These are phyloP conservation scores for Tuber magnatum DNA, from an alignment of 495 filamentous ascomycete species.

Conservation along the genomic window DNA sequence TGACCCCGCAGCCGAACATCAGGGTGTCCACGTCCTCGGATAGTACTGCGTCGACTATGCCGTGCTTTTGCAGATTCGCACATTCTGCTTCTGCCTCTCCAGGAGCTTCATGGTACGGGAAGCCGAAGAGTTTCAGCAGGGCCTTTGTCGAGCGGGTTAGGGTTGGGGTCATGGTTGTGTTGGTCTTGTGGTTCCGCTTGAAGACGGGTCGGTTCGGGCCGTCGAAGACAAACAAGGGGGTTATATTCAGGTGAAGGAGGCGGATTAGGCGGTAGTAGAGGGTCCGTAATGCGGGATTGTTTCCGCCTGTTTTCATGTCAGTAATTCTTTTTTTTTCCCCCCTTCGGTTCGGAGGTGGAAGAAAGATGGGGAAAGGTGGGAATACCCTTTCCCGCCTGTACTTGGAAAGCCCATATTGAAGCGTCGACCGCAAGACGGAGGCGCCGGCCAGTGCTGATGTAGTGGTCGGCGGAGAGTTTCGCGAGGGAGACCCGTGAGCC, in stretches of 20 bases:
- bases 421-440: constrained; percentile 88
- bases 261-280: constrained; percentile 87
- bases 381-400: constrained; percentile 66
- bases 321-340: neutral
- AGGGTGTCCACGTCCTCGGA: constrained; percentile 97
- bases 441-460: constrained; percentile 62
- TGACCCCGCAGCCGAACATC: constrained; percentile 85
- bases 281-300: constrained; percentile 83
- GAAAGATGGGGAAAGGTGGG: neutral
- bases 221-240: constrained; percentile 94
- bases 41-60: constrained; percentile 88
- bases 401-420: constrained; percentile 96
- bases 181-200: constrained; percentile 69
- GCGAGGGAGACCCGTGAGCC: constrained; percentile 75
- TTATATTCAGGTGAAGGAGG: constrained; percentile 68
- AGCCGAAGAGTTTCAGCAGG: constrained; percentile 75
- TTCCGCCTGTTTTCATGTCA: constrained; percentile 54
- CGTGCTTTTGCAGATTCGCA: constrained; percentile 71
- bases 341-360: constrained; percentile 1
- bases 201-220: constrained; percentile 82
- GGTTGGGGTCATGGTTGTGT: constrained; percentile 45
- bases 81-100: constrained; percentile 98
- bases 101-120: constrained; percentile 76
- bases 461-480: constrained; percentile 68
- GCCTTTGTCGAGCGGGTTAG: constrained; percentile 62